Conservation (phyloP, 331 rosid species). For the Rosa hybrid region DNA sequence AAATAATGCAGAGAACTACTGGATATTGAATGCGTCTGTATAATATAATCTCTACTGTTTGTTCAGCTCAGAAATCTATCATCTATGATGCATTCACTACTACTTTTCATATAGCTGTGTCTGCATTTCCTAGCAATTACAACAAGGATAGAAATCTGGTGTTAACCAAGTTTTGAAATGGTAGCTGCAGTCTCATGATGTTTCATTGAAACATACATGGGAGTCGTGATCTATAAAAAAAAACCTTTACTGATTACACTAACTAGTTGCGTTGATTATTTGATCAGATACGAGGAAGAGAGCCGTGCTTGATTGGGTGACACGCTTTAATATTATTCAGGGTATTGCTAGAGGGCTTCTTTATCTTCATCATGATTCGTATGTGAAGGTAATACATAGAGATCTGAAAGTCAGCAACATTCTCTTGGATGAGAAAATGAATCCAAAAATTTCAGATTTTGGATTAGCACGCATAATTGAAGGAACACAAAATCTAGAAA, state of each 20-base stretch:
- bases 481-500: slow-evolving; percentile 24
- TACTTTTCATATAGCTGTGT: not conserved
- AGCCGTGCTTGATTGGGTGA: slow-evolving; percentile 38
- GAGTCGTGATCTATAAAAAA: not conserved
- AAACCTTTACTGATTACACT: not conserved
- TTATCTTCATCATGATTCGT: slow-evolving; percentile 27
- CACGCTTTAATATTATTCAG: slow-evolving; percentile 34
- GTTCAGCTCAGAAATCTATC: not conserved
- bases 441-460: slow-evolving; percentile 43
- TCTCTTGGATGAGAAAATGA: slow-evolving; percentile 30
- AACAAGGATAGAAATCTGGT: not conserved
- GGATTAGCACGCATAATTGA: slow-evolving; percentile 40
- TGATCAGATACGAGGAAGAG: not conserved
- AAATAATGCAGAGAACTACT: not conserved
- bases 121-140: not conserved
- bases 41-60: not conserved
- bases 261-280: not conserved
- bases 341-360: slow-evolving; percentile 42
- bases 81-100: not conserved
- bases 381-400: slow-evolving; percentile 1
- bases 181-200: not conserved
- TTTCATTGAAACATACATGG: not conserved
- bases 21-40: not conserved
- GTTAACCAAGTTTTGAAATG: not conserved
- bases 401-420: slow-evolving; percentile 40